Evolutionary conservation across 345 rosid genomes (phyloP), one percentile per base, ranked within the genome.

Genomic region (Excoecaria agallocha): DNA sequence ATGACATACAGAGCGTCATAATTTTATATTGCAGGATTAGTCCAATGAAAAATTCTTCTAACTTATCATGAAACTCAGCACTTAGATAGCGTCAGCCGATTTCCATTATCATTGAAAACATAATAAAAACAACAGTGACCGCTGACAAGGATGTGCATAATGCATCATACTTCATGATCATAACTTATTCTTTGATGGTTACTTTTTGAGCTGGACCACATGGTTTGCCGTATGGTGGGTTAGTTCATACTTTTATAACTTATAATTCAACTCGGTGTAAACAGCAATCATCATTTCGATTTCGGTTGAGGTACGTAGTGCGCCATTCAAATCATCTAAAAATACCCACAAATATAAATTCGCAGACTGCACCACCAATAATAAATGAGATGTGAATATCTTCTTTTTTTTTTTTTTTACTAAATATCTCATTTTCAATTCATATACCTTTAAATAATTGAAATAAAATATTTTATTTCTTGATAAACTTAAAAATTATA

Each of bases 161-260:
- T 38, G 24, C 49, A 62, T 22, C 9, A 20, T 24, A 5, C 17
- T 60, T 49, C 8, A 41, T 37, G 57, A 49, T 62, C 54, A 59
- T 68, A 37, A 8, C 57, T 30, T 38, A 35, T 39, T 25, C 51
- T 50, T 63, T 48, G 70, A 41, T 61, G 70, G 45, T 1, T 13
- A 50, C 72, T 73, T 79, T 76, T 62, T 76, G 74, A 71, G 78
- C 76, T 71, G 79, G 81, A 77, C 69, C 83, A 71, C 79, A 45
- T 55, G 22, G 64, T 66, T 37, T 58, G 76, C 52, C 11, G 61
- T 38, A 62, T 59, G 68, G 68, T 69, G 81, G 75, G 75, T 50
- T 65, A 17, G 74, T 79, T 59, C 80, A 76, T 39, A 50, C 51
- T 55, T 5, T 43, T 12, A 12, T 16, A 2, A 20, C 48, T 30